Conservation (phyloP, 768 basidiomycete species). For the Boletus subcaerulescens region DNA sequence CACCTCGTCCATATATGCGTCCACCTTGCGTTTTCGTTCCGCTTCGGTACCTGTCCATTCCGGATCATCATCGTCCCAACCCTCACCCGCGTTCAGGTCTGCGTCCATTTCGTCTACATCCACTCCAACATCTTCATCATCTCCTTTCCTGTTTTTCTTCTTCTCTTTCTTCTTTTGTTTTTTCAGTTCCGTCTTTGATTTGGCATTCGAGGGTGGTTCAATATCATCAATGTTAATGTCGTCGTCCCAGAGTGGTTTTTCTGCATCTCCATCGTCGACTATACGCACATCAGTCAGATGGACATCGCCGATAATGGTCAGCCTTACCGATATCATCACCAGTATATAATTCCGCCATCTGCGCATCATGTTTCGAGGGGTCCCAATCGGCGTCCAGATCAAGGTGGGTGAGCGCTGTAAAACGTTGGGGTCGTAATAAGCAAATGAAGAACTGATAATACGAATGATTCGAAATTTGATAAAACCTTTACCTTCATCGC, state of each 20-base stretch:
- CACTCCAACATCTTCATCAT: slow-evolving; percentile 44
- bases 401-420: slow-evolving; percentile 58
- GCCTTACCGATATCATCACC: slow-evolving; percentile 41
- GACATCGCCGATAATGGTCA: background rate
- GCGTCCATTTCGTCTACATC: slow-evolving; percentile 52
- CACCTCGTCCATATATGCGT: slow-evolving; percentile 90
- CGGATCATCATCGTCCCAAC: slow-evolving; percentile 42
- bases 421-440: background rate
- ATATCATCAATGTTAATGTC: slow-evolving; percentile 83
- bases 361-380: slow-evolving; percentile 74
- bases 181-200: slow-evolving; percentile 21
- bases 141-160: slow-evolving; percentile 33
- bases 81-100: slow-evolving; percentile 50
- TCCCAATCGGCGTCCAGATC: slow-evolving; percentile 96
- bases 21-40: slow-evolving; percentile 77
- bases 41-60: slow-evolving; percentile 91
- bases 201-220: slow-evolving; percentile 34
- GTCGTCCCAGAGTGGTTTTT: slow-evolving; percentile 90
- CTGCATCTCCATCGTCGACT: slow-evolving; percentile 38
- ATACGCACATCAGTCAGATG: background rate
- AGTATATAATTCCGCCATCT: slow-evolving; percentile 76
- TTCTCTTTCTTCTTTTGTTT: slow-evolving; percentile 53
- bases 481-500: slow-evolving; percentile 23
- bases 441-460: background rate
- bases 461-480: background rate